Conservation (phyloP, 441 rosid species). For the Iberis amara region DNA sequence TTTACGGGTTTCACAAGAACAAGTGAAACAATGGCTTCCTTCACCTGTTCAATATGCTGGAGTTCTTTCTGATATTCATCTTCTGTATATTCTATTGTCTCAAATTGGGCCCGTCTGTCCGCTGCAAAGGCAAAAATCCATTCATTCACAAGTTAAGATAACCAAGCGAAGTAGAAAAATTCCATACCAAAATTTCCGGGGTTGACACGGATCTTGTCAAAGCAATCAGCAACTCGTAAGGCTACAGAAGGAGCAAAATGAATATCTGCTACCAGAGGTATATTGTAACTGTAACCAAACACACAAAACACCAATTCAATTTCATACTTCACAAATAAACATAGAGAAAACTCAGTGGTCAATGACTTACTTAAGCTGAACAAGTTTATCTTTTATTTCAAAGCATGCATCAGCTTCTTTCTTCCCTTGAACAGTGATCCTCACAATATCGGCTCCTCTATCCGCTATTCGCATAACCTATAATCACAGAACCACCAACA, state of each 20-base stretch:
- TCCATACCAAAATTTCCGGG: conserved; percentile 90
- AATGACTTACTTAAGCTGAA: conserved; percentile 72
- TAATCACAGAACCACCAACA: conserved; percentile 19
- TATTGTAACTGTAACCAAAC: conserved; percentile 60
- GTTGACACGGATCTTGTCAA: conserved; percentile 95
- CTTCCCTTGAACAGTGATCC: conserved; percentile 98
- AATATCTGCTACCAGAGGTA: conserved; percentile 94
- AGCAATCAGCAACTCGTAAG: conserved; percentile 85
- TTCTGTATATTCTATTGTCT: conserved; percentile 79
- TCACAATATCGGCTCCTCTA: conserved; percentile 83
- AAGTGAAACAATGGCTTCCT: conserved; percentile 11
- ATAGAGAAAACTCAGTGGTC: conserved; percentile 14
- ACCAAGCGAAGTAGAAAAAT: conserved; percentile 9
- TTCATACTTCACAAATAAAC: conserved; percentile 6
- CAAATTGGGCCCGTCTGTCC: conserved; percentile 94
- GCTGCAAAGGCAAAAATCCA: conserved; percentile 46
- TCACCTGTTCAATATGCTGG: conserved; percentile 84
- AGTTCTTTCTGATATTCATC: conserved; percentile 94
- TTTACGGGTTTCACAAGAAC: not conserved
- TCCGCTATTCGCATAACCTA: conserved; percentile 96
- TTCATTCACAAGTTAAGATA: conserved; percentile 15
- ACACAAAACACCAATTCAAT: conserved; percentile 19
- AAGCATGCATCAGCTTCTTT: conserved; percentile 95
- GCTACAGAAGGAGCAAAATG: conserved; percentile 96
- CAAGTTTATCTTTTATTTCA: conserved; percentile 80